Conservation (phyloP, 1,284 basidiomycete genomes). For the Heterobasidion annosum region DNA sequence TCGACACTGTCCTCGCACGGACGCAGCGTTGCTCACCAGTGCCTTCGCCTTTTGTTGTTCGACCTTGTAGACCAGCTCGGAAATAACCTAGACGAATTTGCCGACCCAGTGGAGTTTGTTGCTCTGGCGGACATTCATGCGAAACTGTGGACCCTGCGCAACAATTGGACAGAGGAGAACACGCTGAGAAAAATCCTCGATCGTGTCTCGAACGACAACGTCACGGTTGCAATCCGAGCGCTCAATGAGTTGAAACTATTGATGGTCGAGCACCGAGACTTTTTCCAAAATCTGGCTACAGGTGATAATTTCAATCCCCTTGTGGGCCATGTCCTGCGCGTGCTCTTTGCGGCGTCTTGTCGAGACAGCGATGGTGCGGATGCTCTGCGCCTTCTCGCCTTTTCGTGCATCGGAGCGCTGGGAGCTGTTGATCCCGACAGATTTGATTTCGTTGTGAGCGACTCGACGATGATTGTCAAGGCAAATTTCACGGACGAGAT, state of each 20-base stretch:
- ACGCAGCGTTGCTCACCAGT: constrained; percentile 46
- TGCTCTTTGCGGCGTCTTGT: constrained; percentile 65
- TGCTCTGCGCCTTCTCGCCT: constrained; percentile 59
- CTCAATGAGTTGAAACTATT: constrained; percentile 72
- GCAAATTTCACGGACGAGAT: constrained; percentile 79
- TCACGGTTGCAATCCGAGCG: constrained; percentile 71
- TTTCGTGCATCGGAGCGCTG: constrained; percentile 89
- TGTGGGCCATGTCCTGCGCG: constrained; percentile 63
- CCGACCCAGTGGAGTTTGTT: constrained; percentile 64
- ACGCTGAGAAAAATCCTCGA: constrained; percentile 67
- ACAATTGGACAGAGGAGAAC: constrained; percentile 40
- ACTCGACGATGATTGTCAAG: constrained; percentile 65
- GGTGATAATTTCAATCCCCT: constrained; percentile 84
- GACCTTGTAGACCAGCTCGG: constrained; percentile 51
- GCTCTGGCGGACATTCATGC: constrained; percentile 48
- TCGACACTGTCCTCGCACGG: constrained; percentile 46
- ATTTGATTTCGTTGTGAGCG: constrained; percentile 59
- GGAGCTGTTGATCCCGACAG: constrained; percentile 97
- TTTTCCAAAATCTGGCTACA: constrained; percentile 54
- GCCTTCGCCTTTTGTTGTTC: constrained; percentile 67
- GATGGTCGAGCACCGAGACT: constrained; percentile 45
- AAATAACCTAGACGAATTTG: constrained; percentile 64
- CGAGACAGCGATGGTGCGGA: constrained; percentile 76
- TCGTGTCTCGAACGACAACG: constrained; percentile 75
- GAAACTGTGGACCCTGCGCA: constrained; percentile 41